Percentiles rank a stretch among this genome's conserved stretches.
phyloP scores from a whole-genome alignment of 192 early-diverging fungal species.

The Paraglomus brasilianum region DNA sequence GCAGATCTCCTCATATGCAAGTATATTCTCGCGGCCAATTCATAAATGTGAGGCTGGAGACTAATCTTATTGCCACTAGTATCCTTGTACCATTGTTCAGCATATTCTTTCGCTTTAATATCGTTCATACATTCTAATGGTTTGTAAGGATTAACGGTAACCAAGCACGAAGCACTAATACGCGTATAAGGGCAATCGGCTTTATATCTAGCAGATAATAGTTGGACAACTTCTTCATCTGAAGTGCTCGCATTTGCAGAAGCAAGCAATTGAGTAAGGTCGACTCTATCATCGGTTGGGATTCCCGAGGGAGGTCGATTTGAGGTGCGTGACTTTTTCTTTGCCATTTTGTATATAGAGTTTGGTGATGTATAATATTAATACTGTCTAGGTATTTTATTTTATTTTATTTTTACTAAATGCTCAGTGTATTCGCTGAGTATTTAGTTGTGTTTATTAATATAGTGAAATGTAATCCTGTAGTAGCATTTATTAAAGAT shows the following conservation, averaged over 20 bases:
- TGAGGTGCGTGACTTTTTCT: slow-evolving; percentile 4
- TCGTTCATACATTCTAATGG: slow-evolving; percentile 45
- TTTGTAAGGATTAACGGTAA: slow-evolving; percentile 51
- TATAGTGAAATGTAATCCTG: too few relatives aligned
- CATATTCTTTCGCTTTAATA: slow-evolving; percentile 48
- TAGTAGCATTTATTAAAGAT: too few relatives aligned
- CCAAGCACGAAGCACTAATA: slow-evolving; percentile 47
- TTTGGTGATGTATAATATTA: too few relatives aligned
- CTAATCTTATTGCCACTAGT: slow-evolving; percentile 27
- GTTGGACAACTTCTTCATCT: slow-evolving; percentile 47
- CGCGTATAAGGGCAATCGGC: slow-evolving; percentile 52
- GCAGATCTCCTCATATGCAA: slow-evolving; percentile 63
- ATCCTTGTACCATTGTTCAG: slow-evolving; percentile 49
- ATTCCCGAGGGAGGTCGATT: not conserved
- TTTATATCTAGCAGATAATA: slow-evolving; percentile 48
- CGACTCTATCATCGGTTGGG: slow-evolving; percentile 25
- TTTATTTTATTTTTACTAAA: too few relatives aligned
- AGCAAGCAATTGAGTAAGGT: slow-evolving; percentile 40
- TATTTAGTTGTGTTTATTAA: too few relatives aligned
- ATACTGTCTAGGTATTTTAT: too few relatives aligned
- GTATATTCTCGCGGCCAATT: slow-evolving; percentile 69
- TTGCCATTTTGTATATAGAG: not conserved
- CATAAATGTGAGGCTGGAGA: slow-evolving; percentile 64
- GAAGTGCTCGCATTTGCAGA: slow-evolving; percentile 25
- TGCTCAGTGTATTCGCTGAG: too few relatives aligned